These are phyloP conservation scores for Candida sp. DNA, from an alignment of 1,139 yeast genomes.

Conservation along the genomic window DNA sequence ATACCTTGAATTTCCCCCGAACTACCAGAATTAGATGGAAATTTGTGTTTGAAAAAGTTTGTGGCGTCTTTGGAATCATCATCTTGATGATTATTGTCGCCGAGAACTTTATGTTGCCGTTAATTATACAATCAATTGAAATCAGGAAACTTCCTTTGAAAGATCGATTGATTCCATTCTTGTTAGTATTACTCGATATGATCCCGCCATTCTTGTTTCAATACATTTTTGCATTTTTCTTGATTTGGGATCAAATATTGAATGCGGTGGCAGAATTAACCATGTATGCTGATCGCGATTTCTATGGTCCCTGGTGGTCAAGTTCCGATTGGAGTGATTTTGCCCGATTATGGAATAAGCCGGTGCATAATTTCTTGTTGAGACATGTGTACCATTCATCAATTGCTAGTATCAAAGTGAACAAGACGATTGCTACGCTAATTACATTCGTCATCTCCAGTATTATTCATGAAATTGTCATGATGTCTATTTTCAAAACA, in stretches of 20 bases:
- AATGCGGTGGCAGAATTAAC: constrained; percentile 89
- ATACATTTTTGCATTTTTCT: constrained; percentile 76
- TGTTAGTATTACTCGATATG: constrained; percentile 65
- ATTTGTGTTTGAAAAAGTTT: constrained; percentile 66
- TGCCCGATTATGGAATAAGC: constrained; percentile 92
- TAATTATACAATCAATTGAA: constrained; percentile 57
- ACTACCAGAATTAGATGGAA: constrained; percentile 64
- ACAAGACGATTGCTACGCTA: constrained; percentile 66
- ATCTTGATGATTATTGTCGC: constrained; percentile 80
- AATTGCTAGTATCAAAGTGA: constrained; percentile 69
- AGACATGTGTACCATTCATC: constrained; percentile 95
- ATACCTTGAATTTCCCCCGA: constrained; percentile 77
- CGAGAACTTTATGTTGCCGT: constrained; percentile 74
- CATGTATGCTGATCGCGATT: constrained; percentile 82
- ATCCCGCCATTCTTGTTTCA: constrained; percentile 75
- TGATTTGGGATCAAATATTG: constrained; percentile 93
- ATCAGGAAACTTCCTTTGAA: constrained; percentile 45
- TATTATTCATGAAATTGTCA: constrained; percentile 83
- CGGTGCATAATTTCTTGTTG: constrained; percentile 87
- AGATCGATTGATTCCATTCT: constrained; percentile 51
- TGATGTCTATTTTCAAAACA: constrained; percentile 82
- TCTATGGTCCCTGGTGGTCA: constrained; percentile 98
- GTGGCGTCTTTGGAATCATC: constrained; percentile 86
- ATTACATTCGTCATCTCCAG: constrained; percentile 82
- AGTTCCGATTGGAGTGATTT: constrained; percentile 92